Evolutionary conservation across 306 rosid genomes (phyloP), one percentile per base, ranked within the genome.

Genomic region (Vigna reflexopilosa): DNA sequence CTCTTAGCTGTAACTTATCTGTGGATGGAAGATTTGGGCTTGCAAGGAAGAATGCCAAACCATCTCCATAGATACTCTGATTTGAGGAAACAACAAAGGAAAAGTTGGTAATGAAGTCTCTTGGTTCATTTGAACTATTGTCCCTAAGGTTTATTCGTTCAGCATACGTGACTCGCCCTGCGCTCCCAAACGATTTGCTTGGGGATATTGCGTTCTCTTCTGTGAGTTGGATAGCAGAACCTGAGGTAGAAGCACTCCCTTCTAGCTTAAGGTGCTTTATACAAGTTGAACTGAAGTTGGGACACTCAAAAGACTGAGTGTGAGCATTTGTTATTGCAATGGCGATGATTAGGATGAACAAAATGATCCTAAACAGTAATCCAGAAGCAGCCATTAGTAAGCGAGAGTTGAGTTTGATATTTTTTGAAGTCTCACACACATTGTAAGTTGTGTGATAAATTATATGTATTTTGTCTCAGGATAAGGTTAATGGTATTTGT

Each of bases 21-120:
- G 11, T n/a, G n/a, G 34, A 4, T 52, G 81, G 78, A 5, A 71
- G 64, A 10, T 52, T 6, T 6, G 61, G 30, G 70, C 44, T 78
- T 9, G 86, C 87, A 9, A 86, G 72, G 77, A 89, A 86, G 83
- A 89, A 82, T 4, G 86, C 61, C 57, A 86, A 28, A n/a, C 87
- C 93, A 14, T 83, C 85, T 38, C 70, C 92, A 67, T 80, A 62
- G 4, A 0, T 0, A 0, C 5, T 17, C 28, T 70, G 34, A 30
- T 48, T 36, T n/a, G 88, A 84, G 72, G 76, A 70, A 28, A 84
- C 44, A 73, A 56, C 56, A 49, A 89, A 89, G 66, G 88, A 61
- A 57, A 89, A 89, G 19, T 75, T 64, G 56, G 89, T 71, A 0
- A 13, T 15, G 71, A 89, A 89, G 75, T 79, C 79, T 4, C 79